Evolutionary conservation across 108 stramenopile species (phyloP), one percentile per base, ranked within the genome.

Genomic region (Cyclotella choctawhatcheeana): DNA sequence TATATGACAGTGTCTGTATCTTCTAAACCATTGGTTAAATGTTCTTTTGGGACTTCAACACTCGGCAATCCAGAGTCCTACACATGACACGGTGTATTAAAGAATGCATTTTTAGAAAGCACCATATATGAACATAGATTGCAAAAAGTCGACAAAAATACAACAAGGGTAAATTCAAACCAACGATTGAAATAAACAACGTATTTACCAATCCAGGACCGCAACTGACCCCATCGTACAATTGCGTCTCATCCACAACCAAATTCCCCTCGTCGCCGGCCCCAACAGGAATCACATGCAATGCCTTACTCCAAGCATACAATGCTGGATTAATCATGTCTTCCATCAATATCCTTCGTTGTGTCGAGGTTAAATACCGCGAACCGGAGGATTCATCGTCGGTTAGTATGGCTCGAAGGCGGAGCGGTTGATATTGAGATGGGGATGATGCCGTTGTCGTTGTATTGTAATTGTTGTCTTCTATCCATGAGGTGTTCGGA

Each of bases 1-100:
- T 93, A 93, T 37, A 93, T 86, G 24, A 93, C 76, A 31, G 91
- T 67, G 71, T 93, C 93, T 10, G 87, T 88, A 16, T 90, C 84
- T 0, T 77, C 72, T 33, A 91, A 63, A 7, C 93, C 92, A 7
- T 76, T 61, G 2, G 50, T 66, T 35, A 91, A 47, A 67, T 93
- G 90, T 20, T 68, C 62, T 12, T 40, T 8, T 37, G 92, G 92
- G 3, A 93, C 93, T 32, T 33, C 61, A 26, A 88, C 87, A 34
- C 72, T 77, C 2, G 90, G 92, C 20, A 88, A 62, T 0, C 89
- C 89, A 43, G 80, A 79, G 53, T 88, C 91, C 63, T 47, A n/a
- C 27, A n/a, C 33, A 51, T 16, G 6, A 0, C 12, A 35, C 2
- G 32, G 29, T 34, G 29, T 25, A 1, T 5, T 12, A 34, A 26